Conservation (phyloP, 306 rosid species). For the Cucurbita pepo region DNA sequence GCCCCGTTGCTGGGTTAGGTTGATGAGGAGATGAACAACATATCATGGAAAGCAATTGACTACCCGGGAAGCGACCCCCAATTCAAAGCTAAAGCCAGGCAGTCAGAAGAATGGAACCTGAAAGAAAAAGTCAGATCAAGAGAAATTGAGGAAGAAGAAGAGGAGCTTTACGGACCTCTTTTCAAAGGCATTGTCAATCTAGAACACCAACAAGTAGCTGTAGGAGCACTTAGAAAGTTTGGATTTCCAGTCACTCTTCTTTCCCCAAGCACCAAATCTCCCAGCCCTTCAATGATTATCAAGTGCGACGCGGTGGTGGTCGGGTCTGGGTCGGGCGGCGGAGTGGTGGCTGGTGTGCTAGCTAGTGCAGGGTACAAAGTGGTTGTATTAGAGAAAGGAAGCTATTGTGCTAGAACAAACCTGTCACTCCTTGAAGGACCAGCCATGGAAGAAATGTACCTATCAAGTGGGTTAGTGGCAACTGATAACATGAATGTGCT, state of each 20-base stretch:
- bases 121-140: constrained; percentile 10
- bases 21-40: constrained; percentile 41
- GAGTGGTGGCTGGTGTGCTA: constrained; percentile 54
- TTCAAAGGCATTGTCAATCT: constrained; percentile 39
- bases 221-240: constrained; percentile 16
- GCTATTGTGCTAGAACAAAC: constrained; percentile 52
- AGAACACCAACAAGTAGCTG: constrained; percentile 18
- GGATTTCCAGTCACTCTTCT: constrained; percentile 33
- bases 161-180: constrained; percentile 46
- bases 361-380: constrained; percentile 69
- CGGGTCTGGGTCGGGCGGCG: constrained; percentile 85
- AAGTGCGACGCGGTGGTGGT: constrained; percentile 61
- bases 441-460: constrained; percentile 61
- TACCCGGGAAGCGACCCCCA: constrained; percentile 58
- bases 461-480: constrained; percentile 38
- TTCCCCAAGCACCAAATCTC: constrained; percentile 5
- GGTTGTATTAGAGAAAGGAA: constrained; percentile 59
- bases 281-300: constrained; percentile 37
- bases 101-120: constrained; percentile 12
- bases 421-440: constrained; percentile 75
- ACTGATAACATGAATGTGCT: constrained; percentile 40
- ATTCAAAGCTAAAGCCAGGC: constrained; percentile 28
- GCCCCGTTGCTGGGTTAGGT: constrained; percentile 15
- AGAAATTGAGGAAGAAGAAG: constrained; percentile 8
- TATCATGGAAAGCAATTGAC: constrained; percentile 65